Percentiles rank a stretch among this genome's conserved stretches.
Evolutionary conservation across 2,329 filamentous ascomycete species (phyloP).

Genomic region (Lachnellula subtilissima): DNA sequence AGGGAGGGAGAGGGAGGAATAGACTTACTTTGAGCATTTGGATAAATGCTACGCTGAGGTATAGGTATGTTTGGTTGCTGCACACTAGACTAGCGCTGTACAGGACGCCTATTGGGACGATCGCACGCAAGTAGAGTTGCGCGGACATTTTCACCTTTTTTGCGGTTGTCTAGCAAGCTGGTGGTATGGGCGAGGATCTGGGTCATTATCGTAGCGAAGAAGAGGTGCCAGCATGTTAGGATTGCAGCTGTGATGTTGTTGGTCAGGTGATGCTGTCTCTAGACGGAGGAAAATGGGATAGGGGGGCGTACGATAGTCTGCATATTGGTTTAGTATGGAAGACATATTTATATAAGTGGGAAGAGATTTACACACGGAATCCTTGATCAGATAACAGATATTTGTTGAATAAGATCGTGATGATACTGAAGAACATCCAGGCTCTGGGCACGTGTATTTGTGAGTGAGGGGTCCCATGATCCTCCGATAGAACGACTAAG

Average conservation of each 20-base stretch:
- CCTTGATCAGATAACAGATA: conserved; percentile 80
- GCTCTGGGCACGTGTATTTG: conserved; percentile 46
- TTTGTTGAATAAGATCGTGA: conserved; percentile 98
- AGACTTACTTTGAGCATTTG: conserved; percentile 92
- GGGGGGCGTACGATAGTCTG: conserved; percentile 14
- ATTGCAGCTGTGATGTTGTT: conserved; percentile 52
- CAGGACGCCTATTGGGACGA: conserved; percentile 88
- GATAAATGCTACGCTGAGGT: conserved; percentile 91
- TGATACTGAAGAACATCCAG: conserved; percentile 88
- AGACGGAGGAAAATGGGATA: background rate
- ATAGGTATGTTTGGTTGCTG: conserved; percentile 89
- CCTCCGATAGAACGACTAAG: background rate
- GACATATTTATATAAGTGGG: background rate
- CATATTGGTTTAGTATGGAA: background rate
- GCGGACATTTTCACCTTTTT: conserved; percentile 97
- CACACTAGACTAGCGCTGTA: conserved; percentile 94
- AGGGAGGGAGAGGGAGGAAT: background rate
- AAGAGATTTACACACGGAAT: conserved; percentile 53
- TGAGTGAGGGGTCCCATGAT: background rate
- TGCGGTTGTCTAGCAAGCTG: conserved; percentile 80
- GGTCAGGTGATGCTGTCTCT: too few relatives aligned
- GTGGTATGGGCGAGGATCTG: conserved; percentile 88
- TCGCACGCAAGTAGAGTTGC: conserved; percentile 82
- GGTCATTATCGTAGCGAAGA: conserved; percentile 87
- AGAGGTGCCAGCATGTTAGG: conserved; percentile 89